Base-by-base conservation (phyloP, 2,329 filamentous ascomycete species). In the Xylariaceae sp. region DNA sequence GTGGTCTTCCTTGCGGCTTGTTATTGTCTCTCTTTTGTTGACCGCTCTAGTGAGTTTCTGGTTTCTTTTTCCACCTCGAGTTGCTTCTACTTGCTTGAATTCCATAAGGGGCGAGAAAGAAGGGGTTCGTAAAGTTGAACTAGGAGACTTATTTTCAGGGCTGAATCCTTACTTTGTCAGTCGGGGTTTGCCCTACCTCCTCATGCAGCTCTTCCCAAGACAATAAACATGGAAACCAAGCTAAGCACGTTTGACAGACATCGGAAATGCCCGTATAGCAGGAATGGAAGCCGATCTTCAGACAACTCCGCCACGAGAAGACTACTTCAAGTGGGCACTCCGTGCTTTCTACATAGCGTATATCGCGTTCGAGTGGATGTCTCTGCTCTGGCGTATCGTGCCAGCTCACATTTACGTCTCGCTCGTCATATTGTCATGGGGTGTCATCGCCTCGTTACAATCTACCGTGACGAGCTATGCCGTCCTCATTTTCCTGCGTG, bases 1-100 rank as follows among this genome's bases (percentile, higher is more conserved):
- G 89, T 96, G 6, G 68, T 89, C 1, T 95, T 96, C 66, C 79
- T 96, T 57, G 88, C 89, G 11, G 68, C 93, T 53, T 77, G 96
- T 12, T 97, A 94, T 67, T 81, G 95, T 76, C 75, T 96, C 56
- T 88, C 86, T 57, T 96, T 96, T 66, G 72, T 96, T 59, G 91
- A 96, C 69, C 80, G 91, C 59, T 92, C 89, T 16, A 96, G 89
- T 91, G 75, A 56, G 78, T 73, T 51, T 19, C 51, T 42, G 13
- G 28, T 43, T 43, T 17, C n/a, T 5, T 19, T 28, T 42, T 14
- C 22, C 34, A 11, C 47, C 22, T 43, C n/a, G 42, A 28, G 22
- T 7, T 28, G 22, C 7, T 28, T 28, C 22, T 28, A 7, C 7
- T 28, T 28, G 7, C 5, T 16, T 40, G 47, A n/a, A 7, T 38